Percentiles rank a stretch among this genome's conserved stretches.
Evolutionary conservation across 1,284 basidiomycete genomes (phyloP).

Genomic region (Trametes pubescens): DNA sequence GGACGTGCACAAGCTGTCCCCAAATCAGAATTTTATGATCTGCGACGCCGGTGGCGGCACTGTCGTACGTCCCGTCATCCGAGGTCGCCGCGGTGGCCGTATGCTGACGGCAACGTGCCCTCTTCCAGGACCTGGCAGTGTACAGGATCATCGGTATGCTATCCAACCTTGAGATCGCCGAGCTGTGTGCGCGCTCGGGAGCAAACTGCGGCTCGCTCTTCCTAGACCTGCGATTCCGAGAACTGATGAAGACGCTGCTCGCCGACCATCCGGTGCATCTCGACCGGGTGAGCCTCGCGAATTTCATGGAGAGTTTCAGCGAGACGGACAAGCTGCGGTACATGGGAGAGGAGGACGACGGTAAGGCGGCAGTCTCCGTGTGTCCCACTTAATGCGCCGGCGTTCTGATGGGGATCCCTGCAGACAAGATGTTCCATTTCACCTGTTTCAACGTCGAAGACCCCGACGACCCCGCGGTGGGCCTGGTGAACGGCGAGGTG

Average conservation of each 20-base stretch:
- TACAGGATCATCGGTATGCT: slow-evolving; percentile 85
- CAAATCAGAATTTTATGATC: slow-evolving; percentile 82
- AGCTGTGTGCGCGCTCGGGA: slow-evolving; percentile 83
- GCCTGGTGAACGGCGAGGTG: slow-evolving; percentile 80
- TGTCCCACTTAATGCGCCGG: slow-evolving; percentile 7
- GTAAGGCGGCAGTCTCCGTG: slow-evolving; percentile 48
- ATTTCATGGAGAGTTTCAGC: slow-evolving; percentile 86
- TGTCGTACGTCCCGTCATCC: slow-evolving; percentile 53
- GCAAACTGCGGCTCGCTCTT: slow-evolving; percentile 86
- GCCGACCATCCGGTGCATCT: slow-evolving; percentile 82
- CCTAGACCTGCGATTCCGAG: slow-evolving; percentile 82
- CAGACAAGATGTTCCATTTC: slow-evolving; percentile 84
- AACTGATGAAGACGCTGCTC: slow-evolving; percentile 74
- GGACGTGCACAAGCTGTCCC: slow-evolving; percentile 75
- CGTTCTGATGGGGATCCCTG: slow-evolving; percentile 15
- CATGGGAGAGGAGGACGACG: slow-evolving; percentile 74
- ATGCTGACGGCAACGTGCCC: slow-evolving; percentile 7
- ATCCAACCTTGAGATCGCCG: slow-evolving; percentile 81
- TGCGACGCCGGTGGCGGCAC: slow-evolving; percentile 86
- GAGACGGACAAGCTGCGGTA: slow-evolving; percentile 86
- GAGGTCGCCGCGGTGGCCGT: slow-evolving; percentile 9
- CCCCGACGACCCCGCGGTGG: slow-evolving; percentile 75
- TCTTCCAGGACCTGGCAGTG: slow-evolving; percentile 62
- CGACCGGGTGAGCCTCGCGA: slow-evolving; percentile 77
- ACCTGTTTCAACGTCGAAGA: slow-evolving; percentile 84